phyloP scores from a whole-genome alignment of 225 moss, liverwort and hornwort genomes.

The Marchantia paleacea region DNA sequence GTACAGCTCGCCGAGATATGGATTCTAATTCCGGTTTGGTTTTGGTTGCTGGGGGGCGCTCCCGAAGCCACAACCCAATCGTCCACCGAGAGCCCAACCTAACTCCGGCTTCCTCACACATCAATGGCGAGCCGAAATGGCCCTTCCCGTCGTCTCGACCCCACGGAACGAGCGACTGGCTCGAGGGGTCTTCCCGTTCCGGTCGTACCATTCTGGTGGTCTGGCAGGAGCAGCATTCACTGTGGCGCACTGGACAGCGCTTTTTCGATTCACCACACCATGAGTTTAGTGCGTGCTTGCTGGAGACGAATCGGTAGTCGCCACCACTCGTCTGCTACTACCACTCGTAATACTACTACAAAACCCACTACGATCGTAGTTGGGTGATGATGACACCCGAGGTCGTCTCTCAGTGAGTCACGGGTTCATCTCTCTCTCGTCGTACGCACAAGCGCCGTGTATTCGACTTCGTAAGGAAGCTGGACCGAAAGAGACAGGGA shows the following conservation, averaged over 20 bases:
- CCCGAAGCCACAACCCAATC: not conserved
- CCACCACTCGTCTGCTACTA: not conserved
- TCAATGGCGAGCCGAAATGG: not conserved
- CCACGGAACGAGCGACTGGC: not conserved
- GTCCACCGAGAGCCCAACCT: not conserved
- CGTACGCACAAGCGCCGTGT: not conserved
- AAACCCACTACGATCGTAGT: not conserved
- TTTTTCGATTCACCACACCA: slow-evolving; percentile 3
- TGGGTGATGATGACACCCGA: not conserved
- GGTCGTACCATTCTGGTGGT: not conserved
- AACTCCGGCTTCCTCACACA: not conserved
- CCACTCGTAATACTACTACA: not conserved
- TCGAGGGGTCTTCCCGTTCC: not conserved
- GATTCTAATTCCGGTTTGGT: not conserved
- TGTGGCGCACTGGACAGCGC: not conserved
- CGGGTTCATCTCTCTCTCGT: not conserved
- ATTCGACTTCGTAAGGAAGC: not conserved
- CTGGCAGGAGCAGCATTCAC: not conserved
- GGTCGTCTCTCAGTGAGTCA: not conserved
- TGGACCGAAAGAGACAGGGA: slow-evolving; percentile 3
- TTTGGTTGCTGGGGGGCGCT: not conserved
- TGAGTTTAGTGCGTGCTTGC: slow-evolving; percentile 16
- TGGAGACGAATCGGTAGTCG: slow-evolving; percentile 1
- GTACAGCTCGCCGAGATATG: no score
- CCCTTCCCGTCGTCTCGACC: not conserved